Conservation (phyloP, 225 moss, liverwort and hornwort species). For the Sphagnum tenellum region DNA sequence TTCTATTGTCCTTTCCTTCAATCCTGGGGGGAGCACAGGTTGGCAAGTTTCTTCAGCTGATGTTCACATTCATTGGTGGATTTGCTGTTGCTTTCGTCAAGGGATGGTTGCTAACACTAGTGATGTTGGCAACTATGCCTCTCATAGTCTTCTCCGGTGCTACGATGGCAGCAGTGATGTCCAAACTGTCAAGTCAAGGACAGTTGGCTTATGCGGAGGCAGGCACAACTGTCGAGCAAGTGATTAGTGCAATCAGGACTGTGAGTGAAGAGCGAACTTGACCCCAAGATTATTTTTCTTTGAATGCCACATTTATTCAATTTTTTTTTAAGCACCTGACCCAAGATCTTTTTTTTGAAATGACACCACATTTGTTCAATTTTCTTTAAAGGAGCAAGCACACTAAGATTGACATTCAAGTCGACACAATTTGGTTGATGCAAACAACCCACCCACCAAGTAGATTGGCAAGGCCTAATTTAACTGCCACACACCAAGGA, state of each 20-base stretch:
- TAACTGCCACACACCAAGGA: too few relatives aligned
- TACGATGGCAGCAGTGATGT: constrained; percentile 36
- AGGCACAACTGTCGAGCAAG: constrained; percentile 80
- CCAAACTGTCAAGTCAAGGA: constrained; percentile 22
- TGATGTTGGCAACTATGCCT: constrained; percentile 61
- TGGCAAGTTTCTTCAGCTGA: constrained; percentile 51
- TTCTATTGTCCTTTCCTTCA: background rate
- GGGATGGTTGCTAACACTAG: constrained; percentile 80
- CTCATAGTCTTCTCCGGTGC: constrained; percentile 39
- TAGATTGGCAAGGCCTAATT: too few relatives aligned
- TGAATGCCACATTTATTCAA: too few relatives aligned
- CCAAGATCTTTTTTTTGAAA: too few relatives aligned
- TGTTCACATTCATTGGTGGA: constrained; percentile 48
- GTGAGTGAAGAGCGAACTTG: constrained; percentile 20
- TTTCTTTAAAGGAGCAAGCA: too few relatives aligned
- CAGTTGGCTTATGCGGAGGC: constrained; percentile 78
- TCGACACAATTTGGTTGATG: too few relatives aligned
- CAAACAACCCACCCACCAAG: too few relatives aligned
- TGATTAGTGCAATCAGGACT: constrained; percentile 76
- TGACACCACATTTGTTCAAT: too few relatives aligned
- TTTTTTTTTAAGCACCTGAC: too few relatives aligned
- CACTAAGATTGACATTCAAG: too few relatives aligned
- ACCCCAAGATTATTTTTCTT: too few relatives aligned
- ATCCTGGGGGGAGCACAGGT: constrained; percentile 27
- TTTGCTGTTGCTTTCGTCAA: constrained; percentile 58